Percentiles rank a stretch among this genome's conserved stretches.
Conservation (phyloP, 2,329 filamentous ascomycete genomes). For the Lasiodiplodia sp. region DNA sequence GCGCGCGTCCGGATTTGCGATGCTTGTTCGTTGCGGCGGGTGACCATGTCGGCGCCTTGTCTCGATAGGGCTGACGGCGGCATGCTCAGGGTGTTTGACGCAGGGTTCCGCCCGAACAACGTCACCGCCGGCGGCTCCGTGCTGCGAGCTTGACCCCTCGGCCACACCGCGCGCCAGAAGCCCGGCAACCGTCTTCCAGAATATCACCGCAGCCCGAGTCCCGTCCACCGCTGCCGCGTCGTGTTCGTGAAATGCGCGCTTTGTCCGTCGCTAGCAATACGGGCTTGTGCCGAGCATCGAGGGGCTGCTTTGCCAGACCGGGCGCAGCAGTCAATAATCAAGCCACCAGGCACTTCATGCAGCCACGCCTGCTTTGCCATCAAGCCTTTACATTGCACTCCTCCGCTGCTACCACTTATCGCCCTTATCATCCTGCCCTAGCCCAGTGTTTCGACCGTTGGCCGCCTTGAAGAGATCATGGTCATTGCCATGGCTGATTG, state of each 20-base stretch:
- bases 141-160: slow-evolving; percentile 20
- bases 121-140: slow-evolving; percentile 6
- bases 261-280: slow-evolving; percentile 1
- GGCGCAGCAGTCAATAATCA: slow-evolving; percentile 3
- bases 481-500: slow-evolving; percentile 24
- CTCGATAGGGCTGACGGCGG: slow-evolving; percentile 23
- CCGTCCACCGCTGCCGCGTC: neutral
- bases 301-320: neutral
- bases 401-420: neutral
- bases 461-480: slow-evolving; percentile 20
- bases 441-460: slow-evolving; percentile 8
- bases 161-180: slow-evolving; percentile 3
- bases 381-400: neutral
- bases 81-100: slow-evolving; percentile 7
- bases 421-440: neutral
- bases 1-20: slow-evolving; percentile 11
- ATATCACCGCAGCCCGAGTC: slow-evolving; percentile 11
- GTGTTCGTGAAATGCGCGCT: slow-evolving; percentile 19
- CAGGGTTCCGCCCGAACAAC: slow-evolving; percentile 7
- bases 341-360: slow-evolving; percentile 22
- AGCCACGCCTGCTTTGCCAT: neutral
- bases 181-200: slow-evolving; percentile 20
- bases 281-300: neutral
- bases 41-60: slow-evolving; percentile 5
- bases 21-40: slow-evolving; percentile 12